Base-by-base conservation (phyloP, 345 rosid species). In the Brassica juncea region DNA sequence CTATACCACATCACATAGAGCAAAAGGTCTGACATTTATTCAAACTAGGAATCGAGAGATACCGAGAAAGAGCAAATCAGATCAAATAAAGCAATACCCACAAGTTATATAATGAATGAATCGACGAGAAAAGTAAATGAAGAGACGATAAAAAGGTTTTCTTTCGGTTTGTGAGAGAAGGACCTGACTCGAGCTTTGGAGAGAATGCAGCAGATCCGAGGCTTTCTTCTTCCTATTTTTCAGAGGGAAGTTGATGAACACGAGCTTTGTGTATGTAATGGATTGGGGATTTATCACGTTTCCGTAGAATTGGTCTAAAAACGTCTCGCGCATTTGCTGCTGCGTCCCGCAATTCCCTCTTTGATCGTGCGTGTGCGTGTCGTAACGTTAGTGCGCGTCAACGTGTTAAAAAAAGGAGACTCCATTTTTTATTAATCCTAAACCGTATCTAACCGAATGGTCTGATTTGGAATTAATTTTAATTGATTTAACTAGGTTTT, bases 311-410 rank as follows among this genome's bases (percentile, higher is more conserved):
- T 81, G 84, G 84, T 81, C 84, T 44, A 23, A 23, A 69, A 63
- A 74, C 77, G 80, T 71, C 64, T 81, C 70, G 72, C 84, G 80
- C 84, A 81, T 81, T 75, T 76, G 83, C 83, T 80, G 79, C 82
- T 35, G 23, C 55, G 74, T 74, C 60, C 78, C 82, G 79, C 31
- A 74, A 30, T 75, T 80, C 16, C 23, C 80, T 80, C 76, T 75
- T 54, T n/a, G 16, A 74, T 80, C 79, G 79, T 80, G 80, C 72
- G 34, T 64, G 79, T 80, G 75, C 70, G 35, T 65, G 61, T 19
- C 63, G 63, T 21, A 10, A 9, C 63, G 73, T 70, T 5, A 69
- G 2, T 21, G 30, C 3, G 47, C 49, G 16, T 76, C 62, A 0
- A 75, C 58, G 73, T 69, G 74, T 59, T 59, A 5, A 31, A 59